A percentile compares a stretch with the other conserved stretches of the same genome.
Conservation (phyloP, 768 basidiomycete species). For the Paxillus involutus region DNA sequence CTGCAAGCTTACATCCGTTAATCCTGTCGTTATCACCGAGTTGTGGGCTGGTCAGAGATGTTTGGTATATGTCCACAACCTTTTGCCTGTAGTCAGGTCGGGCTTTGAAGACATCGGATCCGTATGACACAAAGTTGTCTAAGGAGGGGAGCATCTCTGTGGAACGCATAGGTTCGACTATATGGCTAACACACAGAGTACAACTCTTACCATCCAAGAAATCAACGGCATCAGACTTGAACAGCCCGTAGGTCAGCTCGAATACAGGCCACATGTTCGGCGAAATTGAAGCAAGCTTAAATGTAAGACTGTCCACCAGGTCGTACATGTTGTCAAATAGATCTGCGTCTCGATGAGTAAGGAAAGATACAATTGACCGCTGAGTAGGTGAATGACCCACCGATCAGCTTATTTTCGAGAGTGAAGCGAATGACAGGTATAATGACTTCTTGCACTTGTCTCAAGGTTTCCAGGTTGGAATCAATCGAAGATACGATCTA, state of each 20-base stretch:
- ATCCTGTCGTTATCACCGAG: slow-evolving; percentile 85
- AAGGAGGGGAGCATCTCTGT: slow-evolving; percentile 84
- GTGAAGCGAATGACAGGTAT: slow-evolving; percentile 78
- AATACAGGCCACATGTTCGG: slow-evolving; percentile 87
- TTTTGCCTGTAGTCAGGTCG: slow-evolving; percentile 77
- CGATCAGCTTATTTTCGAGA: slow-evolving; percentile 73
- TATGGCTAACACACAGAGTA: neutral
- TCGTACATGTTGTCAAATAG: slow-evolving; percentile 88
- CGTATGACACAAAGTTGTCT: slow-evolving; percentile 88
- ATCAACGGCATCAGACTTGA: slow-evolving; percentile 82
- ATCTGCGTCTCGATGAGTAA: slow-evolving; percentile 42
- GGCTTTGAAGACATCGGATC: slow-evolving; percentile 70
- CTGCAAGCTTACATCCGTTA: slow-evolving; percentile 83
- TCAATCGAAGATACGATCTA: slow-evolving; percentile 79
- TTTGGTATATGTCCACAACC: slow-evolving; percentile 81
- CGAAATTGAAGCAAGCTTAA: slow-evolving; percentile 73
- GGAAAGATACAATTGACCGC: neutral
- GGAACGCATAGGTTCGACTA: neutral
- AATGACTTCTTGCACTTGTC: slow-evolving; percentile 78
- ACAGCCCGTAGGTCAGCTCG: slow-evolving; percentile 76
- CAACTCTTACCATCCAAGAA: slow-evolving; percentile 72
- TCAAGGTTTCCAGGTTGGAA: slow-evolving; percentile 68
- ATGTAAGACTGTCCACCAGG: slow-evolving; percentile 80
- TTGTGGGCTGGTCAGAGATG: slow-evolving; percentile 62
- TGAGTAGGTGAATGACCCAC: slow-evolving; percentile 38